phyloP scores from a whole-genome alignment of 164 flowering plant genomes.

The Kingdonia uniflora region DNA sequence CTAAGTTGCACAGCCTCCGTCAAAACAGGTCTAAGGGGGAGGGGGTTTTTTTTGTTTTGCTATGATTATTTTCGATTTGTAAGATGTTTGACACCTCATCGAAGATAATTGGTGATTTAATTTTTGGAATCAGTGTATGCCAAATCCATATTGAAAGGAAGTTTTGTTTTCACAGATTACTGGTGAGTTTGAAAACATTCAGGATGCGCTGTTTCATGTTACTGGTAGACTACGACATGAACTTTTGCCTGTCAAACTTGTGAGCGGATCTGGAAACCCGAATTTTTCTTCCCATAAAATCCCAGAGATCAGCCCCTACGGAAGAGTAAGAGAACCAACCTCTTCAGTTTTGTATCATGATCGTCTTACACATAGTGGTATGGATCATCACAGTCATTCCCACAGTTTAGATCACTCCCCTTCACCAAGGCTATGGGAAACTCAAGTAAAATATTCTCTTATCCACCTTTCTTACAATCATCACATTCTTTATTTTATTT shows the following conservation, averaged over 20 bases:
- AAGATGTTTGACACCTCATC: neutral
- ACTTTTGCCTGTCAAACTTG: constrained; percentile 24
- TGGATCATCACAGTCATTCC: constrained; percentile 43
- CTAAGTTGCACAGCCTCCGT: no score
- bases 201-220: constrained; percentile 58
- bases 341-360: constrained; percentile 19
- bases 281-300: constrained; percentile 20
- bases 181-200: constrained; percentile 61
- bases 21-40: no score
- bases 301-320: constrained; percentile 31
- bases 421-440: constrained; percentile 39
- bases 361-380: constrained; percentile 25
- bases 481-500: no score
- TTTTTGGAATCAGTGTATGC: neutral
- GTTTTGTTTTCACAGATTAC: constrained; percentile 38
- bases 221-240: constrained; percentile 66
- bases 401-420: constrained; percentile 27
- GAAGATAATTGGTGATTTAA: neutral
- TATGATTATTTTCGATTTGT: neutral
- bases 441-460: constrained; percentile 36
- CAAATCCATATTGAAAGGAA: neutral
- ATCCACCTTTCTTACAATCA: neutral
- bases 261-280: constrained; percentile 24
- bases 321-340: constrained; percentile 32
- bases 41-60: neutral